Percentiles rank a stretch among this genome's conserved stretches.
These are phyloP conservation scores for Nothopassalora personata DNA, from an alignment of 2,329 filamentous ascomycete genomes.

Conservation along the genomic window DNA sequence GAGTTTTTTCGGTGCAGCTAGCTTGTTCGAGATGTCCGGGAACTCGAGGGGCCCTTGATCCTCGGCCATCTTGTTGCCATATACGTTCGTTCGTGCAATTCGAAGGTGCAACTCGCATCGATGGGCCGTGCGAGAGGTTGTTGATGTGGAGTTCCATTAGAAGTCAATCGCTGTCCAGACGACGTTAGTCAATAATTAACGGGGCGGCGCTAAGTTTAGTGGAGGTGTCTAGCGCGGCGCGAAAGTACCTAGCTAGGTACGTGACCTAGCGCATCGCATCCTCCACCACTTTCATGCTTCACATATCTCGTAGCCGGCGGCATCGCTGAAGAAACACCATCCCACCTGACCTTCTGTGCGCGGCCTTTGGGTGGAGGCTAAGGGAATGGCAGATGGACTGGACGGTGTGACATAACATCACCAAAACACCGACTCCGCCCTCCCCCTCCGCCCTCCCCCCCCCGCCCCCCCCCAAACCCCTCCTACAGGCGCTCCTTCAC, in stretches of 20 bases:
- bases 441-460: no score
- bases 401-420: slow-evolving; percentile 7
- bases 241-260: no score
- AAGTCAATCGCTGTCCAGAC: no score
- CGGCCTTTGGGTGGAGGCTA: neutral
- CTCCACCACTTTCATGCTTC: no score
- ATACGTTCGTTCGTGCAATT: neutral
- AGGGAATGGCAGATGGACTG: neutral
- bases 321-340: neutral
- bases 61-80: slow-evolving; percentile 16
- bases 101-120: neutral
- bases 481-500: slow-evolving; percentile 2
- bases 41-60: slow-evolving; percentile 44
- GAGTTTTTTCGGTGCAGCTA: slow-evolving; percentile 70
- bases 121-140: neutral
- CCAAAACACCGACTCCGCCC: slow-evolving; percentile 2
- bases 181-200: no score
- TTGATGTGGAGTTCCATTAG: no score
- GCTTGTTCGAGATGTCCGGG: slow-evolving; percentile 69
- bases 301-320: no score
- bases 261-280: no score
- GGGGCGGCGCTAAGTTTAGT: no score
- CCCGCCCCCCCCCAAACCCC: no score
- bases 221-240: no score
- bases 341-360: neutral